Percentiles rank a stretch among this genome's conserved stretches.
phyloP scores from a whole-genome alignment of 805 yeast species.

The Kazachstania martiniae region DNA sequence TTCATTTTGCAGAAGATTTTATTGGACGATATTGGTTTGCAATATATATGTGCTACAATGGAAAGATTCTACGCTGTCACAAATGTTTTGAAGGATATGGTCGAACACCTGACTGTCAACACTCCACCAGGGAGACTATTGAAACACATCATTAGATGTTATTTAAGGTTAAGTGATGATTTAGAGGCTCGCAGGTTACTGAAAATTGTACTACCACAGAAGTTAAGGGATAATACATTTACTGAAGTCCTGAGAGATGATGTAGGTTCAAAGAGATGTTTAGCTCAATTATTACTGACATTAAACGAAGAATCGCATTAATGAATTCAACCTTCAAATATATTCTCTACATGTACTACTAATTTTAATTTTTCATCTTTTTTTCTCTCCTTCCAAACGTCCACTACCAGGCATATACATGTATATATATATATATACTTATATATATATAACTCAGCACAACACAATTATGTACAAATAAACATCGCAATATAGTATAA shows the following conservation, averaged over 20 bases:
- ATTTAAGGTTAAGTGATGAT: constrained; percentile 81
- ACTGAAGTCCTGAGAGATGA: constrained; percentile 73
- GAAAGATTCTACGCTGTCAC: constrained; percentile 93
- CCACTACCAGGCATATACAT: too few relatives aligned
- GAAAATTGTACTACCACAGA: constrained; percentile 74
- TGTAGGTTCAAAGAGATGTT: constrained; percentile 73
- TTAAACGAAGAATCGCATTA: constrained; percentile 33
- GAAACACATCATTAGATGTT: constrained; percentile 91
- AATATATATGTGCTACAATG: constrained; percentile 88
- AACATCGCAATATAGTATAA: too few relatives aligned
- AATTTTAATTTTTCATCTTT: too few relatives aligned
- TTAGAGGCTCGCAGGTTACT: constrained; percentile 82
- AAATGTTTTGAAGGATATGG: constrained; percentile 77
- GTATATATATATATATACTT: too few relatives aligned
- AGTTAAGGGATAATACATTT: constrained; percentile 67
- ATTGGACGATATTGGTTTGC: constrained; percentile 82
- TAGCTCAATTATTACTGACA: constrained; percentile 69
- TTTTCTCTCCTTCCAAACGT: too few relatives aligned
- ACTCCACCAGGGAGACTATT: constrained; percentile 69
- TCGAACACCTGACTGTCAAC: constrained; percentile 65
- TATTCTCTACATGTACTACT: constrained; percentile 1
- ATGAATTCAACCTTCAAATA: constrained; percentile 1
- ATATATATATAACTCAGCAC: too few relatives aligned
- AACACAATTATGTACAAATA: too few relatives aligned
- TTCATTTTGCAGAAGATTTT: constrained; percentile 89